Evolutionary conservation across 805 yeast genomes (phyloP), one percentile per base, ranked within the genome.

Genomic region (Candida sphagnicola): DNA sequence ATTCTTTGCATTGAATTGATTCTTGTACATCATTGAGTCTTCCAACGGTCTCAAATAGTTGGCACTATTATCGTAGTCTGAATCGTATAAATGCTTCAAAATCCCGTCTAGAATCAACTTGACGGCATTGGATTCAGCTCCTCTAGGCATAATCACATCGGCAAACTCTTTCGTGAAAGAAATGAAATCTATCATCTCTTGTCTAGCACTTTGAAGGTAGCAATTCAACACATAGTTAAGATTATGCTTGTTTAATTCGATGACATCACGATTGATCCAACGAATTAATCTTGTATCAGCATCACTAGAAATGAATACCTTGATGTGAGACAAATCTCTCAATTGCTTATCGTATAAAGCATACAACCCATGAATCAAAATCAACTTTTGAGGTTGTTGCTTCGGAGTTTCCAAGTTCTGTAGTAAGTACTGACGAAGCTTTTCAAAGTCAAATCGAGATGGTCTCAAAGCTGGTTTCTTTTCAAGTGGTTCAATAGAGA

Each of bases 221-320:
- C 58, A 39, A 39, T 59, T 61, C 17, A 76, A 53, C 32, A 76
- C 63, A 2, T 49, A 36, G 41, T 73, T 72, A 30, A 69, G 48
- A n/a, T 45, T 36, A 6, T 40, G 45, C 2, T 38, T 40, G 1
- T 46, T 36, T 13, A 36, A 42, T 12, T 43, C 34, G 12, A 59
- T 37, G 4, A 67, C 70, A 41, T 68, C 74, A 32, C 72, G 51
- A 39, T 69, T 64, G 34, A 86, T 82, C 84, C 93, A 78, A 46
- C 95, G 74, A n/a, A 87, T 80, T 29, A 90, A 64, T 39, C 96
- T 64, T 4, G 84, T 78, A 57, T 90, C 98, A 1, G 91, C 79
- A 59, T 90, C 97, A 44, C 88, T 75, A 47, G 86, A 93, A 12
- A 90, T 70, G 49, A 82, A 90, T 2, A 90, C 77, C 52, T 78